Base-by-base conservation (phyloP, 1,284 basidiomycete species). In the Cutaneotrichosporon spelunceum region DNA sequence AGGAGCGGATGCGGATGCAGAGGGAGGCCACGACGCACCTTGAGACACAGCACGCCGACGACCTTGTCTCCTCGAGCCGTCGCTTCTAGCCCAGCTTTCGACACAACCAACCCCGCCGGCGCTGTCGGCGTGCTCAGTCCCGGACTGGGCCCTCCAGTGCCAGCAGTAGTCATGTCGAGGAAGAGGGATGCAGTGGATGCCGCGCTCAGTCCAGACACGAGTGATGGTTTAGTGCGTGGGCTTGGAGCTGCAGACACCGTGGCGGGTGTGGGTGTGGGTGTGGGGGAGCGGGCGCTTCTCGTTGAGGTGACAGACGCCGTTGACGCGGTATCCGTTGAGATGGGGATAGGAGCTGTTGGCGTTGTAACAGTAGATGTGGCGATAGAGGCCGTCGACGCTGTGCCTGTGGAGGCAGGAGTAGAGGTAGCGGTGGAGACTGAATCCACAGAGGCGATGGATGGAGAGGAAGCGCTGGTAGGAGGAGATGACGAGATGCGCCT, bases 31-130 rank as follows among this genome's bases (percentile, higher is more conserved):
- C 42, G 1, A 53, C 68, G 45, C 36, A 75, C 75, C 64, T 75
- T 75, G 26, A 77, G 62, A 59, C 72, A 75, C 14, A 77, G 33
- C 27, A 74, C 33, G 2, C 71, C 73, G 13, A 42, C 56, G 4
- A 72, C 71, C 10, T 52, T 29, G 19, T 69, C 67, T 14, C 61
- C 68, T 2, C 60, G 44, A 4, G 73, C 68, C 2, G 64, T 67
- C 7, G 71, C 72, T 57, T 73, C 67, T 0, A 75, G 52, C 3
- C 69, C 75, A 3, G 74, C 68, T 55, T 72, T 72, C 48, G 67
- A 66, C 42, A 77, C 68, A 48, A 73, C 60, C 16, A 74, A 58
- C 6, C 71, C 70, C 4, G 66, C 61, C 4, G 68, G 69, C 1
- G 70, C 55, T 10, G 34, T 30, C 42, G 54, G 54, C 42, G 54